Percentiles rank a stretch among this genome's conserved stretches.
Conservation (phyloP, 352 stramenopile species). For the Globisporangium cystogenes region DNA sequence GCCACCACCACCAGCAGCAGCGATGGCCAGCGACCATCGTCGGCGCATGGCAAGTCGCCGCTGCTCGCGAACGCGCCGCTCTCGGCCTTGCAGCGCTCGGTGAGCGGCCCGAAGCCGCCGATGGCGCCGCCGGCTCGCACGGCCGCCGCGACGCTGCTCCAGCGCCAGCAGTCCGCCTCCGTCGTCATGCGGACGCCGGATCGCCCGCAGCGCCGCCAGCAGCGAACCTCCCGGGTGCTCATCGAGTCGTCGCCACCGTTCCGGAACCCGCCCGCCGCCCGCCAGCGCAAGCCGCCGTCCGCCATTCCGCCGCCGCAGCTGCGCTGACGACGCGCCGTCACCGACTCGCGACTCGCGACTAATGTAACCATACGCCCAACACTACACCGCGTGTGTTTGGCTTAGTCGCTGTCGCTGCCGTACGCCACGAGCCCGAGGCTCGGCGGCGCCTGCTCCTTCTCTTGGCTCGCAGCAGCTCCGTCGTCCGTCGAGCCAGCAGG, state of each 20-base stretch:
- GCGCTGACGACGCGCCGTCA: constrained; percentile 2
- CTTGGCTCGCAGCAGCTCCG: constrained; percentile 9
- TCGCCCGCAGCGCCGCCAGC: constrained; percentile 48
- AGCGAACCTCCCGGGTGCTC: constrained; percentile 38
- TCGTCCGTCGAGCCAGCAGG: not conserved
- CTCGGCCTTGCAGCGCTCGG: not conserved
- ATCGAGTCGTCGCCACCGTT: constrained; percentile 77
- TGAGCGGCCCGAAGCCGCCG: not conserved
- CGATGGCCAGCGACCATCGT: not conserved
- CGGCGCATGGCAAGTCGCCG: not conserved
- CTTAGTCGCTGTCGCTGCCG: constrained; percentile 55
- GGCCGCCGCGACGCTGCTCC: constrained; percentile 7
- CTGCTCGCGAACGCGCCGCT: not conserved
- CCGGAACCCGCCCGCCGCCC: constrained; percentile 23
- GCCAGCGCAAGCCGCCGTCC: constrained; percentile 16
- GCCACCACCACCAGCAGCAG: not conserved
- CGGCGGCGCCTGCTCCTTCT: constrained; percentile 6
- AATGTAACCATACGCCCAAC: not conserved
- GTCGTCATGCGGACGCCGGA: constrained; percentile 80
- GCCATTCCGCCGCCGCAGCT: constrained; percentile 17
- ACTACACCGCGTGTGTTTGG: not conserved
- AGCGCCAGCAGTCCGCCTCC: constrained; percentile 8
- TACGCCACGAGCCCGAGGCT: constrained; percentile 53
- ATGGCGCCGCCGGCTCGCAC: constrained; percentile 3
- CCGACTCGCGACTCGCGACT: not conserved